phyloP scores from a whole-genome alignment of 345 rosid genomes.

The Arabis alpina region DNA sequence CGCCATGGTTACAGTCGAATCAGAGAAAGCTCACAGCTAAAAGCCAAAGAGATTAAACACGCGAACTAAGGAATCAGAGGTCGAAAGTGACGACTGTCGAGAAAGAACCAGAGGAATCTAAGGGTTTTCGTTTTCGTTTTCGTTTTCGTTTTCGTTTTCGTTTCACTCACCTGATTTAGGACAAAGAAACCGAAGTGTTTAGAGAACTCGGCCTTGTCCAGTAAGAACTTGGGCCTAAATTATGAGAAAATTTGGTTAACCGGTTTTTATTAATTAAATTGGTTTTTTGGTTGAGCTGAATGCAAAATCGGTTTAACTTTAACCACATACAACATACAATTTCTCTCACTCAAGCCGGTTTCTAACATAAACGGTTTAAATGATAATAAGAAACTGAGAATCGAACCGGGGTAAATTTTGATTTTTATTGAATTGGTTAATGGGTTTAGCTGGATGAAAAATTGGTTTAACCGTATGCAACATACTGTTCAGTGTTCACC shows the following conservation, averaged over 20 bases:
- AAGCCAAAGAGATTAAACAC: conserved; percentile 6
- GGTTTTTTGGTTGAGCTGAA: neutral
- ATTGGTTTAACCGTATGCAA: too few species aligned
- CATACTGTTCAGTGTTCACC: too few species aligned
- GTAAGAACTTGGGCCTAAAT: conserved; percentile 14
- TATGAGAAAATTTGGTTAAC: too few species aligned
- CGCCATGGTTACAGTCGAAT: conserved; percentile 53
- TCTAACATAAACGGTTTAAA: conserved; percentile 8
- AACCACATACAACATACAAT: neutral
- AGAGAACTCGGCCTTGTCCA: conserved; percentile 27
- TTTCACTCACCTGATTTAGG: conserved; percentile 10
- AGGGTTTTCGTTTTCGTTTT: conserved; percentile 35
- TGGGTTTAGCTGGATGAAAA: too few species aligned
- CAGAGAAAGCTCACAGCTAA: conserved; percentile 17
- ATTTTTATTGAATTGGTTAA: too few species aligned
- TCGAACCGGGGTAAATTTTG: neutral
- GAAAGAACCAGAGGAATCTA: conserved; percentile 1
- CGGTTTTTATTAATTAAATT: neutral
- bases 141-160: conserved; percentile 23
- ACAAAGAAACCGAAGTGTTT: neutral
- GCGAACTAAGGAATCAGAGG: conserved; percentile 24
- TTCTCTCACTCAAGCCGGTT: neutral
- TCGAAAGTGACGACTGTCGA: conserved; percentile 29
- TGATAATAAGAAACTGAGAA: neutral
- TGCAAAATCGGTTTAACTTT: neutral